A percentile compares a stretch with the other conserved stretches of the same genome.
Conservation (phyloP, 1,284 basidiomycete genomes). For the Sutorius eximius region DNA sequence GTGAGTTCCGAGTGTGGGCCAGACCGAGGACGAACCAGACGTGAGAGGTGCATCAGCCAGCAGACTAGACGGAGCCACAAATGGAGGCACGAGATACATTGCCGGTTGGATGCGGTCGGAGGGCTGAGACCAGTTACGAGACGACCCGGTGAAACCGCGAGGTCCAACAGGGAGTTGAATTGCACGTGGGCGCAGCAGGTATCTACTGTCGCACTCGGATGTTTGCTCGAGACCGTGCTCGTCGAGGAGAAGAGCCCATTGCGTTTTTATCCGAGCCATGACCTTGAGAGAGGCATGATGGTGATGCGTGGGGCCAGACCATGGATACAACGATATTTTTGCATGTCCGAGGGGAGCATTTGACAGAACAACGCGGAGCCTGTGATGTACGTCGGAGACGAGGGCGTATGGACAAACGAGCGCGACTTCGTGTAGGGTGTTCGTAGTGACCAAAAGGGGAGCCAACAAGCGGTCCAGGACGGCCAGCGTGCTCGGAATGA, state of each 20-base stretch:
- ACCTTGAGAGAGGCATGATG: slow-evolving; percentile 30
- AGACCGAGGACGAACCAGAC: slow-evolving; percentile 32
- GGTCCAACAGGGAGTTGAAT: slow-evolving; percentile 46
- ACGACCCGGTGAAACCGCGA: slow-evolving; percentile 37
- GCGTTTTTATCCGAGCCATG: slow-evolving; percentile 41
- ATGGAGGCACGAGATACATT: slow-evolving; percentile 56
- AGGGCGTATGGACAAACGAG: slow-evolving; percentile 47
- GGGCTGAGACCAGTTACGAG: slow-evolving; percentile 32
- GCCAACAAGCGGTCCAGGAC: slow-evolving; percentile 37
- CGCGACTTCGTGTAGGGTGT: slow-evolving; percentile 45
- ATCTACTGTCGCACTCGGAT: slow-evolving; percentile 31
- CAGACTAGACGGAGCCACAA: slow-evolving; percentile 39
- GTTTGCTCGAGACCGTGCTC: slow-evolving; percentile 40
- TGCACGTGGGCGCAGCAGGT: slow-evolving; percentile 40
- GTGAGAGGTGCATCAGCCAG: slow-evolving; percentile 27
- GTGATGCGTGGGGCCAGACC: slow-evolving; percentile 28
- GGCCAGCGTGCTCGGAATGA: slow-evolving; percentile 39
- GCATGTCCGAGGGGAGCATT: slow-evolving; percentile 34
- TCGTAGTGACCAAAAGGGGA: slow-evolving; percentile 37
- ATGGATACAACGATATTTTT: slow-evolving; percentile 45
- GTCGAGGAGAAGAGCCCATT: slow-evolving; percentile 55
- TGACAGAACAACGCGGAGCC: slow-evolving; percentile 38
- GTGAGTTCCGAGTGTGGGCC: slow-evolving; percentile 45
- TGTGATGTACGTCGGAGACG: slow-evolving; percentile 35
- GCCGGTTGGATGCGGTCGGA: slow-evolving; percentile 37